phyloP scores from a whole-genome alignment of 202 grass and related monocot species.

The Zizania palustris region DNA sequence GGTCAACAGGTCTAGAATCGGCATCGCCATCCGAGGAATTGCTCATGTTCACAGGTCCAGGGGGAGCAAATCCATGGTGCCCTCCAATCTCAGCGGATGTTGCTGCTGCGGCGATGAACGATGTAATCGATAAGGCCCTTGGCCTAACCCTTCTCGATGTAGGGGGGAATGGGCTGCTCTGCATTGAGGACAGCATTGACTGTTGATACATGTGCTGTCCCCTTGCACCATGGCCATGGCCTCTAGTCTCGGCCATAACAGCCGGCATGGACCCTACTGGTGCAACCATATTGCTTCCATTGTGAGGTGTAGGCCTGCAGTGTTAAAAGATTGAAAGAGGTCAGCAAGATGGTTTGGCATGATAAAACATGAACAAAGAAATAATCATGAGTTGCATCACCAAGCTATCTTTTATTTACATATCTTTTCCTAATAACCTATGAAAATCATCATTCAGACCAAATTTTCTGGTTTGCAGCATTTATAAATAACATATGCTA shows the following conservation, averaged over 20 bases:
- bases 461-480: constrained; percentile 21
- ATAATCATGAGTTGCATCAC: not conserved
- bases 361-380: not conserved
- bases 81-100: constrained; percentile 59
- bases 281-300: constrained; percentile 60
- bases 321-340: constrained; percentile 22
- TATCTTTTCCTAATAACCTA: constrained; percentile 21
- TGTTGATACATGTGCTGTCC: constrained; percentile 68
- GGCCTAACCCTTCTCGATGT: constrained; percentile 71
- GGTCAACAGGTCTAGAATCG: constrained; percentile 50
- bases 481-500: constrained; percentile 6
- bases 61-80: constrained; percentile 56
- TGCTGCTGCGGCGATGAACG: constrained; percentile 57
- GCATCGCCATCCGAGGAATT: constrained; percentile 50
- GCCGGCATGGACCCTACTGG: constrained; percentile 58
- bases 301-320: constrained; percentile 62
- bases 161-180: constrained; percentile 55
- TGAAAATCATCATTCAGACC: constrained; percentile 27
- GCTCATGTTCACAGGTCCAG: constrained; percentile 55
- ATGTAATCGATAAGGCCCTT: constrained; percentile 67
- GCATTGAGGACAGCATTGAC: constrained; percentile 48
- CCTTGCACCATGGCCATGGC: constrained; percentile 56
- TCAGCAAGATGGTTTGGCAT: constrained; percentile 1
- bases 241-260: constrained; percentile 58
- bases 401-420: not conserved